Evolutionary conservation across 352 stramenopile species (phyloP).

Genomic region (Phytophthora nicotianae): DNA sequence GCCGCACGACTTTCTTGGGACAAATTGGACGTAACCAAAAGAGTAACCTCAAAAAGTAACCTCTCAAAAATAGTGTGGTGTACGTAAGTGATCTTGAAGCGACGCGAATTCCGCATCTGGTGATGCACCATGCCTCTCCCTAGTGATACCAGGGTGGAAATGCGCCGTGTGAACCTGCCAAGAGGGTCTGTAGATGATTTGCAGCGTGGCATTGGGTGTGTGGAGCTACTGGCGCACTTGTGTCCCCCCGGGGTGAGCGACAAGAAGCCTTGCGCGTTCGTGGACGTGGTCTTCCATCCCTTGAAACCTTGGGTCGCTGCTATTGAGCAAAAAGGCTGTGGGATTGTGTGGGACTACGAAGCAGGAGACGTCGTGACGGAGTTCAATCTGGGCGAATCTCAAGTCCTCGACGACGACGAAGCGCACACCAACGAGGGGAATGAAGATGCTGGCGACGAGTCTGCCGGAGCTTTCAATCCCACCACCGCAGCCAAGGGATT

Average conservation of each 20-base stretch:
- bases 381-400: constrained; percentile 68
- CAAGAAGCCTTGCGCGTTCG: constrained; percentile 76
- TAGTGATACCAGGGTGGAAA: constrained; percentile 3
- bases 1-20: constrained; percentile 15
- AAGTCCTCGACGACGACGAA: constrained; percentile 39
- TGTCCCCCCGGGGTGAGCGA: constrained; percentile 57
- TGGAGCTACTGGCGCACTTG: constrained; percentile 64
- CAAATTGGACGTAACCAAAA: constrained; percentile 5
- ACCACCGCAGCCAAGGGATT: constrained; percentile 35
- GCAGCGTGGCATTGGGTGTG: constrained; percentile 50
- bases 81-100: constrained; percentile 32
- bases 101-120: constrained; percentile 8
- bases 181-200: constrained; percentile 67
- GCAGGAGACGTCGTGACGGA: constrained; percentile 62
- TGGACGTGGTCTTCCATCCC: constrained; percentile 67
- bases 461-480: background rate
- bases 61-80: constrained; percentile 2
- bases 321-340: constrained; percentile 64
- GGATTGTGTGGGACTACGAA: constrained; percentile 79
- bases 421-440: constrained; percentile 16
- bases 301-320: constrained; percentile 71
- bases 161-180: constrained; percentile 31
- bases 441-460: constrained; percentile 17
- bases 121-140: background rate
- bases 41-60: constrained; percentile 7